A percentile compares a stretch with the other conserved stretches of the same genome.
Evolutionary conservation across 2,329 filamentous ascomycete species (phyloP).

Genomic region (Fusarium aywerte): DNA sequence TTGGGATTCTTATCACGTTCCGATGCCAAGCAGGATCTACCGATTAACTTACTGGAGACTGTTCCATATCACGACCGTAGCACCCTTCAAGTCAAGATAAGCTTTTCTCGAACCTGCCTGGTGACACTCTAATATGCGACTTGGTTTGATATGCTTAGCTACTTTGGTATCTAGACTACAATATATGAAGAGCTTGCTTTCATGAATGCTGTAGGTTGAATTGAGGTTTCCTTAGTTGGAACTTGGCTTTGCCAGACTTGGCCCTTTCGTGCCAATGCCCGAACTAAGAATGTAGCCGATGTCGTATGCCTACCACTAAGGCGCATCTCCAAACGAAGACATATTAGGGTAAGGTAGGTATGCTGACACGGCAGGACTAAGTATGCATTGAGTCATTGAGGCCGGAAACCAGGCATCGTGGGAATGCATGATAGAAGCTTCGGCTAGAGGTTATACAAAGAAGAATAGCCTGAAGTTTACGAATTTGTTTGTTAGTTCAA

Average conservation of each 20-base stretch:
- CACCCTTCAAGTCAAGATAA: not conserved
- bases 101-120: not conserved
- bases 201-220: not conserved
- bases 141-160: not conserved
- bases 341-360: not conserved
- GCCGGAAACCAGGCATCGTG: not conserved
- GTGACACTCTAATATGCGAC: not conserved
- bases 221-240: not conserved
- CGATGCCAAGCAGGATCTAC: conserved; percentile 29
- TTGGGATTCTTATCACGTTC: conserved; percentile 13
- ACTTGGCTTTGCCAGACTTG: not conserved
- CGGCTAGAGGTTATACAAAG: no score
- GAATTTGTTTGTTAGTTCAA: not conserved
- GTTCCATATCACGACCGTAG: conserved; percentile 1
- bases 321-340: not conserved
- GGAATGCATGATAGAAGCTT: conserved; percentile 22
- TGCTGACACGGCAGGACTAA: not conserved
- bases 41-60: conserved; percentile 18
- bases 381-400: not conserved
- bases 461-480: not conserved
- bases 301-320: not conserved
- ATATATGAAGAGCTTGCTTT: not conserved
- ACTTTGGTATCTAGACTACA: not conserved
- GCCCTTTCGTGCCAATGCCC: conserved; percentile 10
- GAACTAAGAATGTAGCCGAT: conserved; percentile 29